These are phyloP conservation scores for Candida tibetensis DNA, from an alignment of 805 yeast genomes.

Conservation along the genomic window DNA sequence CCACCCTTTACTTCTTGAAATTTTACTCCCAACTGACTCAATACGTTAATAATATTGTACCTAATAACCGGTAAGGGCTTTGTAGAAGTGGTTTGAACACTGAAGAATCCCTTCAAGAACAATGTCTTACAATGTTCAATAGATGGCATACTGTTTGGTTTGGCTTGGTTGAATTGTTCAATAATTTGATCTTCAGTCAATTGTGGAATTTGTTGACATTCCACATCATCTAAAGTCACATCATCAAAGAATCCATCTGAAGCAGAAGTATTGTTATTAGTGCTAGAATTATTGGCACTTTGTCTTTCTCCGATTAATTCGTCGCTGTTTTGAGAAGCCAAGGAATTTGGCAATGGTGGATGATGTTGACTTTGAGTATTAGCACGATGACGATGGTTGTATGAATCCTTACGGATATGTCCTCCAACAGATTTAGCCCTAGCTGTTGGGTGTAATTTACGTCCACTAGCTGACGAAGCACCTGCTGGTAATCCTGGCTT, in stretches of 20 bases:
- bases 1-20: slow-evolving; percentile 93
- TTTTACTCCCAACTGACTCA: slow-evolving; percentile 72
- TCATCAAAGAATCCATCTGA: slow-evolving; percentile 60
- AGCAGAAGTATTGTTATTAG: not conserved
- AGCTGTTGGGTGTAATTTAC: slow-evolving; percentile 71
- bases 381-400: slow-evolving; percentile 22
- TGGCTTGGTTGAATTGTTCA: slow-evolving; percentile 50
- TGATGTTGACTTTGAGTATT: slow-evolving; percentile 17
- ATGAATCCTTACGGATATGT: slow-evolving; percentile 65
- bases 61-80: slow-evolving; percentile 87
- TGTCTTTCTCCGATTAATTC: slow-evolving; percentile 27
- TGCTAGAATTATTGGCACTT: slow-evolving; percentile 23
- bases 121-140: slow-evolving; percentile 90
- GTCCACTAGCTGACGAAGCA: slow-evolving; percentile 12
- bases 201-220: slow-evolving; percentile 31
- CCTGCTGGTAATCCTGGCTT: slow-evolving; percentile 1
- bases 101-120: slow-evolving; percentile 88
- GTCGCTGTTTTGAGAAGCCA: slow-evolving; percentile 46
- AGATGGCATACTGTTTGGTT: slow-evolving; percentile 84
- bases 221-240: slow-evolving; percentile 42
- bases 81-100: slow-evolving; percentile 92
- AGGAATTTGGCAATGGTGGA: slow-evolving; percentile 46
- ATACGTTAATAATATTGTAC: slow-evolving; percentile 73
- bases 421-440: slow-evolving; percentile 84
- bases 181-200: slow-evolving; percentile 41